These are phyloP conservation scores for Lenwebbia sp. DNA, from an alignment of 345 rosid species.

Conservation along the genomic window DNA sequence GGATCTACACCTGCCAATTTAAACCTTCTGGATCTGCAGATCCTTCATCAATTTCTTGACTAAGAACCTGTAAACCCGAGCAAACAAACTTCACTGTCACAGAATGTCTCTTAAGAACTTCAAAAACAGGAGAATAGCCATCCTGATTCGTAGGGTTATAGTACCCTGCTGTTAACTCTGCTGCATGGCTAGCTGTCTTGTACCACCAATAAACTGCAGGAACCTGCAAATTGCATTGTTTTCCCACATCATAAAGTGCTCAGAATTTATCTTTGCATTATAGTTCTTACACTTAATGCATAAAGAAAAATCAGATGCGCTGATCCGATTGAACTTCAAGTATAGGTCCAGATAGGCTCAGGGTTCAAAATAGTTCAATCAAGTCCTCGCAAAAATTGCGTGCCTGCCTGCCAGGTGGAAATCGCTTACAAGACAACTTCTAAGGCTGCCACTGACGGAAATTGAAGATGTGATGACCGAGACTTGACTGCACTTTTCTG, in stretches of 20 bases:
- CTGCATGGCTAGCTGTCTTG: constrained; percentile 82
- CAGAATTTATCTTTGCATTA: not conserved
- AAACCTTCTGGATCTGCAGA: constrained; percentile 79
- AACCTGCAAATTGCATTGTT: constrained; percentile 35
- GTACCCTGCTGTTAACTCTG: constrained; percentile 90
- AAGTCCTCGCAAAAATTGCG: not conserved
- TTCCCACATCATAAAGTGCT: not conserved
- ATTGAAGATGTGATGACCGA: not conserved
- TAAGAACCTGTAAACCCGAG: constrained; percentile 42
- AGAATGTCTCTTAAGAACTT: constrained; percentile 58
- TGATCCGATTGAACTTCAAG: not conserved
- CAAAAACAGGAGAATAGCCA: constrained; percentile 69
- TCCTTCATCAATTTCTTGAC: constrained; percentile 44
- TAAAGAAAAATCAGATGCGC: not conserved
- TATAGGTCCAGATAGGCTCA: not conserved
- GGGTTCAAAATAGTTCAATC: not conserved
- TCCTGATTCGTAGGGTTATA: constrained; percentile 78
- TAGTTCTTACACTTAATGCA: not conserved
- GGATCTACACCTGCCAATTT: constrained; percentile 70
- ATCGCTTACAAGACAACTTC: not conserved
- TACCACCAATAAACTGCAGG: constrained; percentile 94
- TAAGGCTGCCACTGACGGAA: not conserved
- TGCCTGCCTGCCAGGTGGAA: not conserved
- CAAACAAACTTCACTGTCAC: constrained; percentile 62
- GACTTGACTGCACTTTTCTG: not conserved